These are phyloP conservation scores for Ailanthus altissimus DNA, from an alignment of 345 rosid genomes.

Conservation along the genomic window DNA sequence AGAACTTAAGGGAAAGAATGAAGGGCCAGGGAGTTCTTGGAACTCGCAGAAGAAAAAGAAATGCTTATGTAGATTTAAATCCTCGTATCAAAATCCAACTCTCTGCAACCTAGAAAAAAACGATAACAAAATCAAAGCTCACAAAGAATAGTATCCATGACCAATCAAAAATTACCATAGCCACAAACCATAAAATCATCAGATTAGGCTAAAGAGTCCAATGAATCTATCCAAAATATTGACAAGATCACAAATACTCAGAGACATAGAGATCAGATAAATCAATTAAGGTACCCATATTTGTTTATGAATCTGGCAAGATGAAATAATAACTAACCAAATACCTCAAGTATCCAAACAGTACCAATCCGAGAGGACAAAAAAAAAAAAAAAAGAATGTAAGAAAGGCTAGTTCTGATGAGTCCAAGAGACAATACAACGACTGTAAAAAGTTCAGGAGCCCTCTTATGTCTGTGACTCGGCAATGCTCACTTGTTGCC, in stretches of 20 bases:
- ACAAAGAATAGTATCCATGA: background rate
- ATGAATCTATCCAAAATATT: background rate
- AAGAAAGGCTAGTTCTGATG: background rate
- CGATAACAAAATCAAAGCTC: background rate
- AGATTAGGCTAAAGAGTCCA: background rate
- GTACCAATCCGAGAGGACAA: background rate
- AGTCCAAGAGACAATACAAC: background rate
- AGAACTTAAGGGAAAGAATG: background rate
- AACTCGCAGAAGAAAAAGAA: too few relatives aligned
- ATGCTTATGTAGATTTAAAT: background rate
- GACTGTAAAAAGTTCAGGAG: background rate
- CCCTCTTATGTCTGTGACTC: conserved; percentile 13
- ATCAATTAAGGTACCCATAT: background rate
- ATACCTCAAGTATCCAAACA: background rate
- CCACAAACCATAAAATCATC: background rate
- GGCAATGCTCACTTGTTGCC: conserved; percentile 22
- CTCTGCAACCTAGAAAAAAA: background rate
- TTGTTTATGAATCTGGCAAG: background rate
- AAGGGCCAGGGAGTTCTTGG: too few relatives aligned
- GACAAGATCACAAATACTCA: background rate
- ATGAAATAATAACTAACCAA: background rate
- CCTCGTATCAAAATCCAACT: background rate
- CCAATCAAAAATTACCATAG: background rate
- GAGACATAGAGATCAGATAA: background rate
- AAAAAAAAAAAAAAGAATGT: background rate